These are phyloP conservation scores for Globisporangium echinulatum DNA, from an alignment of 352 stramenopile species.

Conservation along the genomic window DNA sequence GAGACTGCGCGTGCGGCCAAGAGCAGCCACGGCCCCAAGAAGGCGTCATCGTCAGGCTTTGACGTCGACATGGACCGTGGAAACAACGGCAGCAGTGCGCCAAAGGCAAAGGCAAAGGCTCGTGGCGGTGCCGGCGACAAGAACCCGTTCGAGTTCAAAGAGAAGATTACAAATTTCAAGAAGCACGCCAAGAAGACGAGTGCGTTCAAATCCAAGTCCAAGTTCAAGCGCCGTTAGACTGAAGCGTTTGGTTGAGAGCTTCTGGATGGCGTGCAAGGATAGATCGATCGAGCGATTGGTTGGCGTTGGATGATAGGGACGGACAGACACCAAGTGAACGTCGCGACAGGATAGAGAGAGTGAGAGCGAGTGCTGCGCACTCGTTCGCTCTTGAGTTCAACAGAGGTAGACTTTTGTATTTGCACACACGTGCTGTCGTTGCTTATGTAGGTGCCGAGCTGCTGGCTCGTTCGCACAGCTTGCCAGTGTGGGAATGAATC, in stretches of 20 bases:
- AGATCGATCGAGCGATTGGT: background rate
- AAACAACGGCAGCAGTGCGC: background rate
- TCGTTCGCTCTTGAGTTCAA: too few species aligned
- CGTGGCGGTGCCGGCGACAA: constrained; percentile 36
- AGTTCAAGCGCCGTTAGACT: constrained; percentile 77
- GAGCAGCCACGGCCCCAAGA: constrained; percentile 38
- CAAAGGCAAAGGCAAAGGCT: constrained; percentile 29
- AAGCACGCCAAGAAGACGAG: constrained; percentile 86
- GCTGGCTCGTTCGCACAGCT: too few species aligned
- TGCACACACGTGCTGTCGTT: too few species aligned
- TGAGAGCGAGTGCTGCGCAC: too few species aligned
- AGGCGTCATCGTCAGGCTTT: constrained; percentile 26
- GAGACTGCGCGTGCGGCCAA: constrained; percentile 56
- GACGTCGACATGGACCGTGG: constrained; percentile 64
- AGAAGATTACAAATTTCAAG: constrained; percentile 89
- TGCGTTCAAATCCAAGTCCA: constrained; percentile 89
- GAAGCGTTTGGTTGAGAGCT: too few species aligned
- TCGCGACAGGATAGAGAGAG: too few species aligned
- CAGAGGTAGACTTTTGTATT: too few species aligned
- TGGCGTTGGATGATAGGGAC: too few species aligned
- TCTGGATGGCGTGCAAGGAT: too few species aligned
- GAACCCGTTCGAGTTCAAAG: constrained; percentile 82
- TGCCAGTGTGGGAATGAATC: too few species aligned
- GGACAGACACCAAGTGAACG: too few species aligned
- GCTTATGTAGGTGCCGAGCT: too few species aligned